Evolutionary conservation across 169 alveolate species (phyloP), one percentile per base, ranked within the genome.

Genomic region (Cryptosporidium muris): DNA sequence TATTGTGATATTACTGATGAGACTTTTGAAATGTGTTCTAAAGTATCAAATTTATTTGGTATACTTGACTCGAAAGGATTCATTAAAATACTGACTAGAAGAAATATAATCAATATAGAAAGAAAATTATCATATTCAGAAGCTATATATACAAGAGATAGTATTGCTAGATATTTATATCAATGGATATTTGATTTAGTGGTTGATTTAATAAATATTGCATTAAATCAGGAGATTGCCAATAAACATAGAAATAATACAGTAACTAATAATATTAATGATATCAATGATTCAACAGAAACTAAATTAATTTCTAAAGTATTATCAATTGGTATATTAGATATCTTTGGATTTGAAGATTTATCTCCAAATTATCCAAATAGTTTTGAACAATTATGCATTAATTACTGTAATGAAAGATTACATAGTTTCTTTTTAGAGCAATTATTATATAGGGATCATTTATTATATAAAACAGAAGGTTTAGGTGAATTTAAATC

Each of bases 361-460:
- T 90, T 94, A 63, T 90, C 81, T 25, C 64, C 88, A n/a, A 92
- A 93, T 64, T 82, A 89, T 36, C 66, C 53, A 40, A 93, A 93
- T 38, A 91, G 96, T 8, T 92, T 94, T 74, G 97, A 95, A 81
- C 97, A 95, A 90, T 85, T 95, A 43, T 92, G 95, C 80, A 95
- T 95, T 63, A 95, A 95, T 90, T 95, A 93, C 80, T 95, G 96
- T 5, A 95, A 95, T 63, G 97, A 95, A 89, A 82, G 88, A 54
- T 82, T 94, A 52, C 95, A 95, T 66, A 90, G 93, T 54, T 92
- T 92, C 80, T 95, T 95, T 91, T 91, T 94, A 63, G 91, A 95
- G 65, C 95, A 92, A 64, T 92, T 94, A 80, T 90, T 94, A 81
- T 90, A 92, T 54, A 82, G 91, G 58, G 95, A 93, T 64, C 91